Percentiles rank a stretch among this genome's conserved stretches.
These are phyloP conservation scores for Zoysia japonica DNA, from an alignment of 176 grass and related monocot species.

Conservation along the genomic window DNA sequence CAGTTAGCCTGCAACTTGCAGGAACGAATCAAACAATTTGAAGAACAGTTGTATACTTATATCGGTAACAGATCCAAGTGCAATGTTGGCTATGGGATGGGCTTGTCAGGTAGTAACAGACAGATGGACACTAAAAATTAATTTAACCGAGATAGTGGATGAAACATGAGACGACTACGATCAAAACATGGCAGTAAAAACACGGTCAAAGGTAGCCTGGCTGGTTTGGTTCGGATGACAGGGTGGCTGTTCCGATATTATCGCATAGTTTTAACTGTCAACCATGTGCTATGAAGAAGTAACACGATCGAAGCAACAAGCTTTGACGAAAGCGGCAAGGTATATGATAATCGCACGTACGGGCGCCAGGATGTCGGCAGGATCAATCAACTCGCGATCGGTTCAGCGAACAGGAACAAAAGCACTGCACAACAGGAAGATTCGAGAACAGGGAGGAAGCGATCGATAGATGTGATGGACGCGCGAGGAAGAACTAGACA, in stretches of 20 bases:
- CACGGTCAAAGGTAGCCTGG: conserved; percentile 11
- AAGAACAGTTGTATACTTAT: neutral
- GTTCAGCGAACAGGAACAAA: neutral
- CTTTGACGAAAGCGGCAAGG: neutral
- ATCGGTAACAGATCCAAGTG: neutral
- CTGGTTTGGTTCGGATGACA: neutral
- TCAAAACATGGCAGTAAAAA: neutral
- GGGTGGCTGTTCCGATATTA: neutral
- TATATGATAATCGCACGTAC: neutral
- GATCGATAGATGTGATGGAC: neutral
- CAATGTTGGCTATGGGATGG: neutral
- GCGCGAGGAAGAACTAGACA: neutral
- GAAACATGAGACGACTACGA: neutral
- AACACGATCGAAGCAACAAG: neutral
- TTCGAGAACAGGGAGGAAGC: neutral
- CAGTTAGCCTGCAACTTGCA: conserved; percentile 7
- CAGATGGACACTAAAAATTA: neutral
- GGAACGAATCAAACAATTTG: neutral
- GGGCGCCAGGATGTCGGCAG: neutral
- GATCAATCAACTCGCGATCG: neutral
- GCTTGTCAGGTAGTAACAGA: too few species aligned
- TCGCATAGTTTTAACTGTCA: neutral
- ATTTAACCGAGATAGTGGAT: neutral
- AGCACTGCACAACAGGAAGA: neutral
- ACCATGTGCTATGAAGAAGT: neutral